Conservation (phyloP, 495 filamentous ascomycete species). For the Annulohypoxylon moriforme region DNA sequence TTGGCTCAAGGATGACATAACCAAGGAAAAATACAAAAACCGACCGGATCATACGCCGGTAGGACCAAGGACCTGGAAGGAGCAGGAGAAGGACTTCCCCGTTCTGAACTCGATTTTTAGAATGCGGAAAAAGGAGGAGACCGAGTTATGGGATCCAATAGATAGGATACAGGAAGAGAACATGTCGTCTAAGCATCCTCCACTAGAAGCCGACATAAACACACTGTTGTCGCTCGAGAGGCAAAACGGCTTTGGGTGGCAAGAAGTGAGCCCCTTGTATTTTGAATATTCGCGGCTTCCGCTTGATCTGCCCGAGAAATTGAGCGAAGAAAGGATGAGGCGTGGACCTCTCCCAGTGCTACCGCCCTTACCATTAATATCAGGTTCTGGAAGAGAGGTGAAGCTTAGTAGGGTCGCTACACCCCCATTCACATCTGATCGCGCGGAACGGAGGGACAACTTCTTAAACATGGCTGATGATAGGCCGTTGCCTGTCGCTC, state of each 20-base stretch:
- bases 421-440: neutral
- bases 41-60: constrained; percentile 3
- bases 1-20: neutral
- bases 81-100: constrained; percentile 38
- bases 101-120: constrained; percentile 24
- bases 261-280: constrained; percentile 8
- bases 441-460: neutral
- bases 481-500: neutral
- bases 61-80: constrained; percentile 34
- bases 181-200: constrained; percentile 6
- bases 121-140: neutral
- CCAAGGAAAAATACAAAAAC: neutral
- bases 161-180: constrained; percentile 22
- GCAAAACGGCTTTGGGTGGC: neutral
- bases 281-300: constrained; percentile 25
- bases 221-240: constrained; percentile 40
- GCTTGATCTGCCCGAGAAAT: constrained; percentile 6
- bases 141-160: constrained; percentile 34
- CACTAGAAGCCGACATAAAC: constrained; percentile 13
- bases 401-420: neutral
- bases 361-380: neutral
- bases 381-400: constrained; percentile 2
- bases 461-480: neutral
- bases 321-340: constrained; percentile 33
- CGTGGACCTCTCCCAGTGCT: constrained; percentile 19